Conservation (phyloP, 148 eudicot species). For the Camellia granthamiana region DNA sequence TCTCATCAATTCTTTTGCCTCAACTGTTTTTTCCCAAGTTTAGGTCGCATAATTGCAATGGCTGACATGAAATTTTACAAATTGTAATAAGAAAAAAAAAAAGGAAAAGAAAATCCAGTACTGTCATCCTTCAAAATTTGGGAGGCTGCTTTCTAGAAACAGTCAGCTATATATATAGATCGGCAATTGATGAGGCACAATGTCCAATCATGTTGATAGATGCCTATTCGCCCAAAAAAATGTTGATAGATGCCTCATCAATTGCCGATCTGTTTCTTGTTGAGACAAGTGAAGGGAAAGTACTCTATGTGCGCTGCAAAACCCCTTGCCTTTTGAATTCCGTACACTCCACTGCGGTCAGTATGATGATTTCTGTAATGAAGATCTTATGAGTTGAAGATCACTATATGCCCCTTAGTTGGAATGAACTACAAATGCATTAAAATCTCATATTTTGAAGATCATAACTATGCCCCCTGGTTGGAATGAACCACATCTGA, state of each 20-base stretch:
- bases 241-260: neutral
- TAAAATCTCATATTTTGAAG: no score
- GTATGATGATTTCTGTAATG: neutral
- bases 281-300: neutral
- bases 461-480: neutral
- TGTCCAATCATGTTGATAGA: neutral
- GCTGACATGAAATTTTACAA: neutral
- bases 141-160: no score
- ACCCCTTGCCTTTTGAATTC: neutral
- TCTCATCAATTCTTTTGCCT: neutral
- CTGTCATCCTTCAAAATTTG: no score
- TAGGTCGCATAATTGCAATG: neutral
- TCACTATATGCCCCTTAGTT: neutral
- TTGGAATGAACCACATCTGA: neutral
- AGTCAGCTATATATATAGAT: no score
- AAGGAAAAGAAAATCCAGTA: no score
- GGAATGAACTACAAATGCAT: neutral
- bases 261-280: neutral
- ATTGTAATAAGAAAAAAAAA: neutral
- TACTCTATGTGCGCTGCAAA: neutral
- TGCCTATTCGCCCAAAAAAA: neutral
- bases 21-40: neutral
- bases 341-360: neutral
- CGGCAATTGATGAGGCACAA: no score
- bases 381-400: neutral